Base-by-base conservation (phyloP, 2,329 filamentous ascomycete genomes). In the Alternaria sp. region DNA sequence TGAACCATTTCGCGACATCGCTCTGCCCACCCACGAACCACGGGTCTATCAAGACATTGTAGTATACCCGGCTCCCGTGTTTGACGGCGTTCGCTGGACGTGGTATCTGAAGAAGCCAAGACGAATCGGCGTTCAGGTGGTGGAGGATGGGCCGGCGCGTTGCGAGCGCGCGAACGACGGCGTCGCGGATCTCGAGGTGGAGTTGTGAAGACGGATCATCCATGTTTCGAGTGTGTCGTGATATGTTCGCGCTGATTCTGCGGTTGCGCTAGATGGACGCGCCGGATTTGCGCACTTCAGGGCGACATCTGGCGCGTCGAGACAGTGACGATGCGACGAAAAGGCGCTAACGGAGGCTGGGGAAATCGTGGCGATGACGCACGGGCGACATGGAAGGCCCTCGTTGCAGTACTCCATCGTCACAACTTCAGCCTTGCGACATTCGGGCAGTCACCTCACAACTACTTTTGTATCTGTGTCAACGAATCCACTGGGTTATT, bases 101-200 rank as follows among this genome's bases (percentile, higher is more conserved):
- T 1, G 89, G 88, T 9, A 91, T 81, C 64, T 89, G 88, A n/a
- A 91, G 79, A 3, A 91, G 81, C 89, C 89, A 91, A 21, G 86
- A 87, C 5, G 88, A 90, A 78, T 91, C 89, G 68, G 86, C 88
- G 75, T 90, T 91, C 30, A 91, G 82, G 75, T 91, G 89, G 56
- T 87, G 86, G 9, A 91, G 82, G 44, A 90, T 73, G 1, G 86
- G 86, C 25, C 85, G 81, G 44, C 80, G 81, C 54, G 78, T 77
- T 28, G 79, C 75, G 51, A 84, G 78, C 21, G 80, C 71, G 50
- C 77, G 71, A 43, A 79, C 78, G 43, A 83, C 69, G 32, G 80
- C 72, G 58, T 79, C 70, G 67, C 78, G 79, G n/a, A 83, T 76
- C 65, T 83, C 81, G 67, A 75, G 75, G 49, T 81, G 75, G 9